Conservation (phyloP, 2,329 filamentous ascomycete species). For the Apiospora sp. region DNA sequence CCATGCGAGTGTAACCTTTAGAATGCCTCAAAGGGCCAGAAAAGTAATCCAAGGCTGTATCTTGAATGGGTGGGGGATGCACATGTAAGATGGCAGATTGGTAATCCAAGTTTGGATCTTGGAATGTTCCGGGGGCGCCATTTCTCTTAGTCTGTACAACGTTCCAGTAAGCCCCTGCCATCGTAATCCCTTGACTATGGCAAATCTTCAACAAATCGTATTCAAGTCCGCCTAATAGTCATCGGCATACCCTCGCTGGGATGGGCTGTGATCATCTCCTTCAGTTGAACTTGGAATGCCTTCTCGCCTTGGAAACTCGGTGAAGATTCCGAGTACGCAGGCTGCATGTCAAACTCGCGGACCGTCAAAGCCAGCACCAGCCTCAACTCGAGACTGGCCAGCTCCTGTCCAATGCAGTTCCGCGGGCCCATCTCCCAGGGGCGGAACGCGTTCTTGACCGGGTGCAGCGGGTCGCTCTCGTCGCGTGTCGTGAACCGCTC, state of each 20-base stretch:
- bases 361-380: constrained; percentile 57
- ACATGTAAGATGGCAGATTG: not conserved
- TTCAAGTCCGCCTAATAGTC: not conserved
- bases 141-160: not conserved
- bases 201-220: not conserved
- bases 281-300: constrained; percentile 37
- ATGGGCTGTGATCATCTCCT: constrained; percentile 15
- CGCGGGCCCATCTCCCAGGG: constrained; percentile 49
- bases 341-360: constrained; percentile 57
- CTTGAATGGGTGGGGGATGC: not conserved
- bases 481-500: constrained; percentile 49
- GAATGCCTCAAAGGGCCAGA: not conserved
- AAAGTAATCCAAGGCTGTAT: not conserved
- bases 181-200: not conserved
- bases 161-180: not conserved
- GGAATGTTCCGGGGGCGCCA: not conserved
- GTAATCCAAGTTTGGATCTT: not conserved
- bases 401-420: constrained; percentile 47
- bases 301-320: constrained; percentile 43
- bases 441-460: constrained; percentile 40
- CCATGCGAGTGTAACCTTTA: not conserved
- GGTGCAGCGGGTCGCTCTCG: constrained; percentile 43
- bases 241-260: constrained; percentile 9
- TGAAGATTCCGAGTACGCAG: constrained; percentile 44
- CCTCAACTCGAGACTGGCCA: constrained; percentile 58